phyloP scores from a whole-genome alignment of 116 monocot species.

The Posidonia oceanica region DNA sequence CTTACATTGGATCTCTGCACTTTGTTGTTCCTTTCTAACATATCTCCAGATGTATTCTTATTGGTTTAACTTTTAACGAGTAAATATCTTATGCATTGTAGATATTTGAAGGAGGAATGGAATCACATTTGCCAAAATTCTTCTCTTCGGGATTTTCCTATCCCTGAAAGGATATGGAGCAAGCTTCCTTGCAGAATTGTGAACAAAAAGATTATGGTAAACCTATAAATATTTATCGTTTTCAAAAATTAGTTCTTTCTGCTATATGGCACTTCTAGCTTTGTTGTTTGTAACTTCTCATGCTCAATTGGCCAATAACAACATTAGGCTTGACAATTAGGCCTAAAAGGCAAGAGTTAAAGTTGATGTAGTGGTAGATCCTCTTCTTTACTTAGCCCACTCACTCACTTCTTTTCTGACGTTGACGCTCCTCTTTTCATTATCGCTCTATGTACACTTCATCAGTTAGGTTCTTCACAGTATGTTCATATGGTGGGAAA shows the following conservation, averaged over 20 bases:
- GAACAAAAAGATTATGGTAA: constrained; percentile 51
- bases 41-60: neutral
- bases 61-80: neutral
- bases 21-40: too few species aligned
- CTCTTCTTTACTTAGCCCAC: too few species aligned
- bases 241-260: neutral
- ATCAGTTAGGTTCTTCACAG: too few species aligned
- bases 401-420: too few species aligned
- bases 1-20: too few species aligned
- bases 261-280: neutral
- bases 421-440: too few species aligned
- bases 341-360: too few species aligned
- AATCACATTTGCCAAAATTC: constrained; percentile 30
- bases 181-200: constrained; percentile 42
- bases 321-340: too few species aligned
- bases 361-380: too few species aligned
- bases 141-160: constrained; percentile 27
- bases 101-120: constrained; percentile 85
- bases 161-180: constrained; percentile 49
- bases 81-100: constrained; percentile 11
- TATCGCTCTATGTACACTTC: too few species aligned
- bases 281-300: neutral
- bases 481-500: too few species aligned
- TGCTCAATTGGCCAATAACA: neutral
- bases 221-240: too few species aligned